Percentiles rank a stretch among this genome's conserved stretches.
Conservation (phyloP, 1,284 basidiomycete genomes). For the Trametes hirsuta region DNA sequence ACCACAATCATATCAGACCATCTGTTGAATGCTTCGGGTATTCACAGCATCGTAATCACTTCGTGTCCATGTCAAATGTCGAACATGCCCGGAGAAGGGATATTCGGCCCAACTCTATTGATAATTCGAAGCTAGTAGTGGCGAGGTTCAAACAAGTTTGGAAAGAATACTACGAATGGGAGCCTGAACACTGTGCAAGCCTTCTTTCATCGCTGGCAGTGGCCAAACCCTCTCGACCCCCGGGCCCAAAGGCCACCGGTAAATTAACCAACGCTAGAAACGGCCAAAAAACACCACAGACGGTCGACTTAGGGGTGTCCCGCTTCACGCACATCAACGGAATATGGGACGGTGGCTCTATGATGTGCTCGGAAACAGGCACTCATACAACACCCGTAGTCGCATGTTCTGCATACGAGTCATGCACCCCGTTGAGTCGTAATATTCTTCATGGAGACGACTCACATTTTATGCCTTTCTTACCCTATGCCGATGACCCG, state of each 20-base stretch:
- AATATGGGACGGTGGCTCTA: neutral
- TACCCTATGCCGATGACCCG: slow-evolving; percentile 61
- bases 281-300: too few relatives aligned
- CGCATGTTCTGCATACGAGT: slow-evolving; percentile 44
- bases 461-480: slow-evolving; percentile 52
- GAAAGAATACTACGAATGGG: slow-evolving; percentile 1
- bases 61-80: too few relatives aligned
- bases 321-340: too few relatives aligned
- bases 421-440: slow-evolving; percentile 48
- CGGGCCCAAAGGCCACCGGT: neutral
- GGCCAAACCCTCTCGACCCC: neutral
- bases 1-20: too few relatives aligned
- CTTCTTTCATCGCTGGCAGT: neutral
- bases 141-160: neutral
- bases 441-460: slow-evolving; percentile 61
- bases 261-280: neutral
- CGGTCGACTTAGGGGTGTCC: too few relatives aligned
- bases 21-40: too few relatives aligned
- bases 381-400: neutral
- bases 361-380: neutral
- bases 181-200: neutral
- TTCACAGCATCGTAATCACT: too few relatives aligned
- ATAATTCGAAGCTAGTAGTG: neutral
- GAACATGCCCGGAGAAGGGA: too few relatives aligned
- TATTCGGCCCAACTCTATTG: neutral